phyloP scores from a whole-genome alignment of 768 basidiomycete species.

The Boletellus sp. region DNA sequence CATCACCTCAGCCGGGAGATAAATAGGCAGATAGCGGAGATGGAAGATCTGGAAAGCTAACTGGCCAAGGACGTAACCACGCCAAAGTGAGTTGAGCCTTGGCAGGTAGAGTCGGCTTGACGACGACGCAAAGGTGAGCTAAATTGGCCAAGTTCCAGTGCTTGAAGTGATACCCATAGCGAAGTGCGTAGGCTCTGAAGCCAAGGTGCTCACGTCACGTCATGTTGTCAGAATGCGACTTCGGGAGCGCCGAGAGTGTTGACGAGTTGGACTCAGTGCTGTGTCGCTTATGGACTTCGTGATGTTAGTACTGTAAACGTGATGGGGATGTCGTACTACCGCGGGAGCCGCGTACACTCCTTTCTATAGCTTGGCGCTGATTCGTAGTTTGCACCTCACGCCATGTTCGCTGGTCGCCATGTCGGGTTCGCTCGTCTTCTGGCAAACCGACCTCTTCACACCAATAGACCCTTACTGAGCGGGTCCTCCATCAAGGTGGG shows the following conservation, averaged over 20 bases:
- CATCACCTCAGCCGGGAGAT: not conserved
- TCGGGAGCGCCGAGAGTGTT: no score
- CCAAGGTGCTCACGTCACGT: no score
- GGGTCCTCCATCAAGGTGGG: constrained; percentile 28
- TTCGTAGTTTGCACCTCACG: not conserved
- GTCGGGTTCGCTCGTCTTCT: constrained; percentile 3
- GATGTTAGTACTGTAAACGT: no score
- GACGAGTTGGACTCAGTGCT: no score
- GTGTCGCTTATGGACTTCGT: no score
- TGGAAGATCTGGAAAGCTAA: not conserved
- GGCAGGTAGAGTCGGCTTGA: not conserved
- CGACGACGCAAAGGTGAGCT: not conserved
- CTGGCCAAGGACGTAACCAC: not conserved
- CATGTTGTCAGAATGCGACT: no score
- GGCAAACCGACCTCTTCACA: not conserved
- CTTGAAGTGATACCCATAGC: no score
- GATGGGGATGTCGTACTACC: no score
- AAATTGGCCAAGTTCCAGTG: no score
- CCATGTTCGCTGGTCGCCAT: constrained; percentile 9
- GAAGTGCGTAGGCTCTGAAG: no score
- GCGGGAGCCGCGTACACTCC: no score
- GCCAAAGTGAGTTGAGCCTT: not conserved
- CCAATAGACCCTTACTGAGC: constrained; percentile 12
- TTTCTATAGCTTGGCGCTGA: no score
- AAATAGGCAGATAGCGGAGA: not conserved